Conservation (phyloP, 1,284 basidiomycete genomes). For the Ustilago cynodontis region DNA sequence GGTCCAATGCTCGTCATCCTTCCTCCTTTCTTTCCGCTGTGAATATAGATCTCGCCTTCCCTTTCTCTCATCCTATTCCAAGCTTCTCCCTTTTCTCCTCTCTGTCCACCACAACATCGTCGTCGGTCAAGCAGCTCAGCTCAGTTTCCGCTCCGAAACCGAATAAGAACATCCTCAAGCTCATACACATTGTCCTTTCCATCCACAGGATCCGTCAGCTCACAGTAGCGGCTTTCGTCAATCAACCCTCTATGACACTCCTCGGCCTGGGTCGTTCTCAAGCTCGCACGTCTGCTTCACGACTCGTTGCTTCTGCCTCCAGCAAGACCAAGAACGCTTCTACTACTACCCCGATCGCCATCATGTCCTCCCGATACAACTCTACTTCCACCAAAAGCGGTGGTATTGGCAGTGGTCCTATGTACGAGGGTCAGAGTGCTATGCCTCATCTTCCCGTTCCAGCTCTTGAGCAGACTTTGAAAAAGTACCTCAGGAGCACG, state of each 20-base stretch:
- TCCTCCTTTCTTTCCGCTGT: not conserved
- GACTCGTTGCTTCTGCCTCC: constrained; percentile 22
- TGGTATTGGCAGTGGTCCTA: constrained; percentile 50
- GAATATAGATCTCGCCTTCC: constrained; percentile 9
- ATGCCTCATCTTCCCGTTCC: constrained; percentile 68
- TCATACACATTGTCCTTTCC: not conserved
- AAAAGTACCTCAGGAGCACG: constrained; percentile 65
- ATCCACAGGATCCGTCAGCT: constrained; percentile 1
- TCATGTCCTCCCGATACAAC: constrained; percentile 46
- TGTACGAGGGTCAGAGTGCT: constrained; percentile 61
- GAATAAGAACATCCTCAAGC: constrained; percentile 1
- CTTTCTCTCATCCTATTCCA: not conserved
- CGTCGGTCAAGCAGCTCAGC: not conserved
- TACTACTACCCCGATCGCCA: constrained; percentile 17
- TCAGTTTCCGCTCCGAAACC: not conserved
- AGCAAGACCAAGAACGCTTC: no score
- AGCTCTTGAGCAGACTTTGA: constrained; percentile 63
- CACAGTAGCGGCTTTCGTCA: constrained; percentile 9
- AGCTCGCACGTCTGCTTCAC: constrained; percentile 45
- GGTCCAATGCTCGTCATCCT: constrained; percentile 14
- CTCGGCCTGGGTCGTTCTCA: constrained; percentile 43
- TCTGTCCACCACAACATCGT: not conserved
- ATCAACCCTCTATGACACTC: constrained; percentile 41
- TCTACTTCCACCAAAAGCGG: constrained; percentile 41
- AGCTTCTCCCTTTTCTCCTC: not conserved